Evolutionary conservation across 2,329 filamentous ascomycete species (phyloP), one percentile per base, ranked within the genome.

Genomic region (Teratosphaeria destructans): DNA sequence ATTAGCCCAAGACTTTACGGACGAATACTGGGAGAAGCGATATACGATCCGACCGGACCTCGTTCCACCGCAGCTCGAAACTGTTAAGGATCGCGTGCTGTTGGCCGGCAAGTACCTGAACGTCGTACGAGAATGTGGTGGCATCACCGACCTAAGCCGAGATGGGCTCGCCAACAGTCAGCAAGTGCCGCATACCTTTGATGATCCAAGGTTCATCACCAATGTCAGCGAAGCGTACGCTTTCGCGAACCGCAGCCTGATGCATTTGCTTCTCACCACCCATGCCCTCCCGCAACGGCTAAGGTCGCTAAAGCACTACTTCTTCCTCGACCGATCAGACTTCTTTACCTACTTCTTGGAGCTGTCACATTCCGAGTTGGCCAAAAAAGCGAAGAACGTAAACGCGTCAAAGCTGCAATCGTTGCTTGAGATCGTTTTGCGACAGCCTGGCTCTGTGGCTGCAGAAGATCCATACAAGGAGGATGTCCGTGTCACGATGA

Each of bases 341-440:
- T 99, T 96, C 78, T 97, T 99, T 74, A 91, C 91, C 2, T 95
- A 97, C 75, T 99, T 99, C 73, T 85, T 99, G 61, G 94, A 99
- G 71, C 85, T 99, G 23, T 86, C 90, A 58, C 82, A 88, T 34
- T 92, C 91, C 1, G 94, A 99, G 75, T 81, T 99, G 60, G 61
- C 65, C 14, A 88, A 96, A 72, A 87, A 89, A 35, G 89, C 92
- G 60, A 90, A 90, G 71, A 82, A 82, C 58, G 91, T 97, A 74
- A 99, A 97, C 70, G 89, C 89, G 59, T 86, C 86, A 73, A 99
- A 99, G 74, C 80, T 99, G 52, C 94, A 99, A 73, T 96, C 91
- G 10, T 79, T 99, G 32, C 83, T 99, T n/a, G 94, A 99, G 72
- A 82, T 97, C 29, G 93, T 96, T 0, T 81, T 99, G 56, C 90